phyloP scores from a whole-genome alignment of 2,329 filamentous ascomycete species.

The Gaeumannomyces tritici region DNA sequence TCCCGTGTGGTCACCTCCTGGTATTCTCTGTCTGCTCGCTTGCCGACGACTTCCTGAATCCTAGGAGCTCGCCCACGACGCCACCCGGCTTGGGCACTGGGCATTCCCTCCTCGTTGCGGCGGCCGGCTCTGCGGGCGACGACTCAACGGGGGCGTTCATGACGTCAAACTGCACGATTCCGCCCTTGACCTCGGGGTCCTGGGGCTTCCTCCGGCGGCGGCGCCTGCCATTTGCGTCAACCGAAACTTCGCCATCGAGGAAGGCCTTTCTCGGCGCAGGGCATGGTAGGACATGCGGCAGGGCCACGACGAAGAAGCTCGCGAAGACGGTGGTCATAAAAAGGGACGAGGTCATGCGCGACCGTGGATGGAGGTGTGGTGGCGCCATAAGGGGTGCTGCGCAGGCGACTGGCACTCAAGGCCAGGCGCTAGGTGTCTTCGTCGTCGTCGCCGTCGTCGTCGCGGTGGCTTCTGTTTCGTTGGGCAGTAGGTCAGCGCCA shows the following conservation, averaged over 20 bases:
- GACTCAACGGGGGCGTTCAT: slow-evolving; percentile 18
- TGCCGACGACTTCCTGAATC: slow-evolving; percentile 40
- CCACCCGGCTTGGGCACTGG: slow-evolving; percentile 87
- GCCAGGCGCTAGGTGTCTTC: background rate
- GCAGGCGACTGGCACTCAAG: background rate
- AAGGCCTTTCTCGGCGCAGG: slow-evolving; percentile 69
- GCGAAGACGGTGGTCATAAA: slow-evolving; percentile 88
- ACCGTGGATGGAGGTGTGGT: slow-evolving; percentile 85
- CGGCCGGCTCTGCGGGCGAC: background rate
- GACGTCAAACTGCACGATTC: slow-evolving; percentile 37
- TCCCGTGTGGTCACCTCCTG: background rate
- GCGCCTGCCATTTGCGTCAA: slow-evolving; percentile 34
- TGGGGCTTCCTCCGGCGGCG: slow-evolving; percentile 24
- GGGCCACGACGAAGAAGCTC: slow-evolving; percentile 83
- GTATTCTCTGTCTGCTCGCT: background rate
- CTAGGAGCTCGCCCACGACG: slow-evolving; percentile 39
- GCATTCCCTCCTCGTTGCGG: slow-evolving; percentile 57
- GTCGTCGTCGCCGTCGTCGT: background rate
- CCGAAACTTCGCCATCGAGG: slow-evolving; percentile 51
- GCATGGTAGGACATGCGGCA: slow-evolving; percentile 87
- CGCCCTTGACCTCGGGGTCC: slow-evolving; percentile 30
- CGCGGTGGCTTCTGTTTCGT: background rate
- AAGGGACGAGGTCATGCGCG: slow-evolving; percentile 83
- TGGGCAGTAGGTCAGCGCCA: background rate
- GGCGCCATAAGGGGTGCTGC: slow-evolving; percentile 55